phyloP scores from a whole-genome alignment of 768 basidiomycete species.

The Xerocomus brunneocitrinus region DNA sequence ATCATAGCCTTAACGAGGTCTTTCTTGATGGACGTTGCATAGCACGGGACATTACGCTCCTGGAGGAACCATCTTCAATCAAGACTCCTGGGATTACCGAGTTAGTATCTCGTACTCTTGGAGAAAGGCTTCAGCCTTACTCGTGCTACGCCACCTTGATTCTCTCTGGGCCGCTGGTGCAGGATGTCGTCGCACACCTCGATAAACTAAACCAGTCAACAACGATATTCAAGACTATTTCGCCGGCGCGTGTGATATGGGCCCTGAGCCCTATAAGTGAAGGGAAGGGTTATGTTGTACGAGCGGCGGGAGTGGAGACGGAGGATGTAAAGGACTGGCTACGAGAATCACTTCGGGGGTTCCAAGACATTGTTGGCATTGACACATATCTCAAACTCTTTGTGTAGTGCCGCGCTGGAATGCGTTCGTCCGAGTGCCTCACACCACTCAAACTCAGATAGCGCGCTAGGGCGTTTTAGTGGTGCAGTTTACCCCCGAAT shows the following conservation, averaged over 20 bases:
- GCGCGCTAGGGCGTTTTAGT: too few species aligned
- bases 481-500: too few species aligned
- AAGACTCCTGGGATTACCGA: slow-evolving; percentile 8
- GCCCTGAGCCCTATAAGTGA: slow-evolving; percentile 59
- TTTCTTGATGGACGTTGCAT: slow-evolving; percentile 59
- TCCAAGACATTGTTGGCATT: slow-evolving; percentile 53
- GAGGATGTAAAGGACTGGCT: slow-evolving; percentile 75
- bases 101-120: slow-evolving; percentile 43
- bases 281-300: slow-evolving; percentile 53
- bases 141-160: slow-evolving; percentile 87
- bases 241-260: slow-evolving; percentile 73
- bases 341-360: slow-evolving; percentile 42
- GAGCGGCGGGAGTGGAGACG: slow-evolving; percentile 72
- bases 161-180: slow-evolving; percentile 65
- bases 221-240: slow-evolving; percentile 53
- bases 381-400: slow-evolving; percentile 67
- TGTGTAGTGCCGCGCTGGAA: too few species aligned
- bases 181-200: slow-evolving; percentile 46
- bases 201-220: slow-evolving; percentile 46
- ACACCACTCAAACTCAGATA: too few species aligned
- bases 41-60: slow-evolving; percentile 72
- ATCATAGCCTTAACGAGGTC: slow-evolving; percentile 84
- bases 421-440: too few species aligned
- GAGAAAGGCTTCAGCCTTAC: slow-evolving; percentile 69
- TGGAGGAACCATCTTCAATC: slow-evolving; percentile 46